Evolutionary conservation across 2,329 filamentous ascomycete species (phyloP).

Genomic region (Aspergillus sp.): DNA sequence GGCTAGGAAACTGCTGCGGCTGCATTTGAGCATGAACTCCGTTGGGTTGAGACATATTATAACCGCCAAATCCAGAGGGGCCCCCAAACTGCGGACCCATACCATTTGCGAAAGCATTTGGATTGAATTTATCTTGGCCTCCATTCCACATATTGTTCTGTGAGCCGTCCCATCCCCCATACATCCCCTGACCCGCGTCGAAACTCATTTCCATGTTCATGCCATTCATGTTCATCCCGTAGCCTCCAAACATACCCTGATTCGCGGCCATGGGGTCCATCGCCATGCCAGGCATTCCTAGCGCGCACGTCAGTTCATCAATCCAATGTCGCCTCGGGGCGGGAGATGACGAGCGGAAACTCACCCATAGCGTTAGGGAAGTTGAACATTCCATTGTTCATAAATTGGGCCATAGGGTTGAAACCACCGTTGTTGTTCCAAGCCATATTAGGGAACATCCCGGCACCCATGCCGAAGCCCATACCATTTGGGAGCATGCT

Average conservation of each 20-base stretch:
- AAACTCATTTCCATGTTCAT: conserved; percentile 73
- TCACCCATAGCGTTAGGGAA: conserved; percentile 90
- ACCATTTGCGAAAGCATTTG: conserved; percentile 72
- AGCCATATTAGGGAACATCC: conserved; percentile 61
- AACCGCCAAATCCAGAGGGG: conserved; percentile 70
- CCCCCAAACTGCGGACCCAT: conserved; percentile 81
- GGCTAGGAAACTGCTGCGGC: conserved; percentile 59
- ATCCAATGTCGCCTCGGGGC: not conserved
- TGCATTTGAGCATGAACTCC: conserved; percentile 73
- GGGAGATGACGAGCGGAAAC: conserved; percentile 37
- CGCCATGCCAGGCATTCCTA: conserved; percentile 77
- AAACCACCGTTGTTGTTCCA: conserved; percentile 63
- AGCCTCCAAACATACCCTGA: conserved; percentile 53
- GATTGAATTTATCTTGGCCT: conserved; percentile 86
- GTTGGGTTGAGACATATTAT: conserved; percentile 74
- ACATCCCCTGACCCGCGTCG: conserved; percentile 60
- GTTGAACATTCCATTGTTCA: conserved; percentile 52
- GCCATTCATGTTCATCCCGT: conserved; percentile 80
- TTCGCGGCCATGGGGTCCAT: conserved; percentile 66
- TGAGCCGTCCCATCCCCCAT: conserved; percentile 79
- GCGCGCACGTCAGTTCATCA: conserved; percentile 26
- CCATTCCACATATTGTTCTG: conserved; percentile 74
- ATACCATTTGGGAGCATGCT: conserved; percentile 30
- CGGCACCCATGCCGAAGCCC: conserved; percentile 48
- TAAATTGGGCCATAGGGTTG: conserved; percentile 71